phyloP scores from a whole-genome alignment of 2,329 filamentous ascomycete genomes.

The Diaporthe caulivora region DNA sequence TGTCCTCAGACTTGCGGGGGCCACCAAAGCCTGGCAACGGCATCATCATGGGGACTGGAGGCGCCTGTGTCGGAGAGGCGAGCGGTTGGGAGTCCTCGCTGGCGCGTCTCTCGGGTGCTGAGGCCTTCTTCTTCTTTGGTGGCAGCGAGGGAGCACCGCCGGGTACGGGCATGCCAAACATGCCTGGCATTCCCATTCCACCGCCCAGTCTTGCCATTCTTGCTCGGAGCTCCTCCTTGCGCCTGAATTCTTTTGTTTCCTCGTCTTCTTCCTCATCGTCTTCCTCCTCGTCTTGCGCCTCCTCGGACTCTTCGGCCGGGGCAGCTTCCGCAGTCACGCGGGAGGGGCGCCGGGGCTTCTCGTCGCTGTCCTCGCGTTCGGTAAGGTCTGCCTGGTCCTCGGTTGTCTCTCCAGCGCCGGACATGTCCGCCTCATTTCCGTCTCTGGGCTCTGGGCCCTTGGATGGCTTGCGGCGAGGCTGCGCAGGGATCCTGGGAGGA shows the following conservation, averaged over 20 bases:
- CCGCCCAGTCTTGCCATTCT: slow-evolving; percentile 99
- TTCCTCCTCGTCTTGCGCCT: slow-evolving; percentile 63
- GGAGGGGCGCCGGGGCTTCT: slow-evolving; percentile 58
- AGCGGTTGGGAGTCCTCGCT: slow-evolving; percentile 61
- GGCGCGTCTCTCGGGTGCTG: slow-evolving; percentile 54
- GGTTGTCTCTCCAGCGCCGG: slow-evolving; percentile 73
- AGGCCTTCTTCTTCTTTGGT: slow-evolving; percentile 69
- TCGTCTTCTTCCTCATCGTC: slow-evolving; percentile 87
- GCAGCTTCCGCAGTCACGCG: slow-evolving; percentile 54
- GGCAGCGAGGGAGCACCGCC: slow-evolving; percentile 55
- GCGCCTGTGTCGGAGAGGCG: slow-evolving; percentile 59
- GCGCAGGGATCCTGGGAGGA: slow-evolving; percentile 54
- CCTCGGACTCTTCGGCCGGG: slow-evolving; percentile 53
- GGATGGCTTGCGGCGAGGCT: slow-evolving; percentile 63
- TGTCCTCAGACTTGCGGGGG: slow-evolving; percentile 61
- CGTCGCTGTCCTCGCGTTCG: slow-evolving; percentile 82
- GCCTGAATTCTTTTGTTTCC: slow-evolving; percentile 86
- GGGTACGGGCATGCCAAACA: slow-evolving; percentile 83
- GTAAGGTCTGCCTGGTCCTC: slow-evolving; percentile 71
- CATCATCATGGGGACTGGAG: slow-evolving; percentile 71
- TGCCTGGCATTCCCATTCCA: slow-evolving; percentile 95
- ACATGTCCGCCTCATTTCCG: slow-evolving; percentile 75
- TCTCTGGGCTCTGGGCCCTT: slow-evolving; percentile 64
- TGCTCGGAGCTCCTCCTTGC: slow-evolving; percentile 89
- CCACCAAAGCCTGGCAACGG: slow-evolving; percentile 80